Percentiles rank a stretch among this genome's conserved stretches.
Conservation (phyloP, 2,329 filamentous ascomycete species). For the Hypoxylon sp. region DNA sequence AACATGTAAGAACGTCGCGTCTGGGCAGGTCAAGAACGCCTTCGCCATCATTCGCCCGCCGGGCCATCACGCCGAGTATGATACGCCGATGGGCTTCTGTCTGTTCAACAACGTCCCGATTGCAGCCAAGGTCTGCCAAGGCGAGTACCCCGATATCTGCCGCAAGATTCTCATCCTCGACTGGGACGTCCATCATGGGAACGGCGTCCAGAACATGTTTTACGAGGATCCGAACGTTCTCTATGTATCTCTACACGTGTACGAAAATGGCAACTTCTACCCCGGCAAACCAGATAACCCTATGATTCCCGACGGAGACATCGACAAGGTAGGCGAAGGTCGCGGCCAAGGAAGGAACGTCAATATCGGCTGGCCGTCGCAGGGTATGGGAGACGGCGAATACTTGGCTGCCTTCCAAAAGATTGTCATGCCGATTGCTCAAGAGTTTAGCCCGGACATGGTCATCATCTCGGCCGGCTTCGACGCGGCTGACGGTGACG, state of each 20-base stretch:
- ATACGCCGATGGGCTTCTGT: slow-evolving; percentile 91
- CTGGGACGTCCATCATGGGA: slow-evolving; percentile 85
- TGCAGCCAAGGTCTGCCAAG: slow-evolving; percentile 86
- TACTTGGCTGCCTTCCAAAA: slow-evolving; percentile 97
- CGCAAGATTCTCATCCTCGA: slow-evolving; percentile 92
- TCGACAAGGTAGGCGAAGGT: slow-evolving; percentile 65
- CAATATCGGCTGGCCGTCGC: slow-evolving; percentile 72
- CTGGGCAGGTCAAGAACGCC: slow-evolving; percentile 86
- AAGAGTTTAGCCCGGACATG: slow-evolving; percentile 91
- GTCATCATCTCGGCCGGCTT: slow-evolving; percentile 97
- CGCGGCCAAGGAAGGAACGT: slow-evolving; percentile 67
- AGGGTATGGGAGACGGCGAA: slow-evolving; percentile 93
- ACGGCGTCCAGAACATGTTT: slow-evolving; percentile 95
- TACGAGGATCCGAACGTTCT: slow-evolving; percentile 94
- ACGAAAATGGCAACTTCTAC: slow-evolving; percentile 84
- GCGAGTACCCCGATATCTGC: slow-evolving; percentile 79
- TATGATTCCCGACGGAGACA: slow-evolving; percentile 66
- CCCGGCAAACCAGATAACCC: slow-evolving; percentile 70
- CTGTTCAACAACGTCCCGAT: slow-evolving; percentile 98
- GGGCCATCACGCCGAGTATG: slow-evolving; percentile 90
- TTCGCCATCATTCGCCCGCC: slow-evolving; percentile 95
- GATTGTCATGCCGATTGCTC: slow-evolving; percentile 94
- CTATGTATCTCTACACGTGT: slow-evolving; percentile 94
- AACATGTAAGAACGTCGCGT: slow-evolving; percentile 89
- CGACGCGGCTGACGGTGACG: slow-evolving; percentile 92